Evolutionary conservation across 495 filamentous ascomycete species (phyloP), one percentile per base, ranked within the genome.

Genomic region (Aspergillus asperescens): DNA sequence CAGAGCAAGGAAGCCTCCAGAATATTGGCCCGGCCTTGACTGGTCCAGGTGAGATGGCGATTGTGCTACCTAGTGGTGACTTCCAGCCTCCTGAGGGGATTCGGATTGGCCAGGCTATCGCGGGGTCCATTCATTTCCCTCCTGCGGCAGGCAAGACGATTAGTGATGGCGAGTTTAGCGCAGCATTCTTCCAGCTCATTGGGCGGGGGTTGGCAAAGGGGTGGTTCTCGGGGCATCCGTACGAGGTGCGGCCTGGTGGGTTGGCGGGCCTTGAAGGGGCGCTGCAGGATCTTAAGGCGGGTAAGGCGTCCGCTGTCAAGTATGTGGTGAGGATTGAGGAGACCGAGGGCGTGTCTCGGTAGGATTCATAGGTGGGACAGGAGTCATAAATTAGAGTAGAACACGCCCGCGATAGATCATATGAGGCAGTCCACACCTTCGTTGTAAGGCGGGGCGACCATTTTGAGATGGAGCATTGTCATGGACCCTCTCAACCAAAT

Each of bases 281-380:
- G 0, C 55, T 88, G 63, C 59, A 59, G 55, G 69, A 80, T 46
- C 58, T 87, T 55, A 80, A 78, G 63, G 73, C 77, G 57, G 85
- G 84, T 0, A 83, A 79, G 57, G 81, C 77, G 45, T 79, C 76
- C 50, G 84, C 74, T 20, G 67, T 76, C 0, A 88, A 87, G 63
- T 86, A 82, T 63, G 77, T 87, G 1, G 81, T 83, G 50, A 63
- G 79, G 31, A 80, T 86, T 68, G 77, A 51, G 24, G 82, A 88
- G 23, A 86, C 82, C 8, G 9, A 15, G 38, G 52, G 43, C 0
- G 44, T 85, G n/a, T n/a, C n/a, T n/a, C n/a, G n/a, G n/a, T n/a
- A n/a, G n/a, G n/a, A n/a, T n/a, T n/a, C n/a, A n/a, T n/a, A n/a
- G n/a, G n/a, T n/a, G n/a, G n/a, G n/a, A n/a, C n/a, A n/a, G n/a